Evolutionary conservation across 1,284 basidiomycete genomes (phyloP), one percentile per base, ranked within the genome.

Genomic region (Cryptococcus maquisensis): DNA sequence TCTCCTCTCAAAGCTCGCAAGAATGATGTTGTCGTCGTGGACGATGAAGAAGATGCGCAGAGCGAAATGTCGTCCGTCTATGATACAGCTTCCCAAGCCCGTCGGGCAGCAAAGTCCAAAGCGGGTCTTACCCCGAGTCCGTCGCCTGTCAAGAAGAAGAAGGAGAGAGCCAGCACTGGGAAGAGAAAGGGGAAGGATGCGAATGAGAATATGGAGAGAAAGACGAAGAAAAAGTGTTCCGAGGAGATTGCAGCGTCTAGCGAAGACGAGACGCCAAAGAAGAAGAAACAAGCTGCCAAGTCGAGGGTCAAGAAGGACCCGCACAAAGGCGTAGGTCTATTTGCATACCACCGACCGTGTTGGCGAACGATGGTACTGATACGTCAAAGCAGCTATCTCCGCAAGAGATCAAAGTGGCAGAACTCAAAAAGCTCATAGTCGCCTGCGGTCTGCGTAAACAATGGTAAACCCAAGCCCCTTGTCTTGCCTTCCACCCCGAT

Each of bases 401-500:
- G 0, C 71, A 72, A 23, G 72, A 75, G 50, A 66, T 64, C 12
- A 63, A 60, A 24, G 58, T 74, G 3, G 68, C 65, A 9, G 68
- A 74, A 41, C 54, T 75, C 39, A 76, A 75, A 56, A 56, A 62
- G 23, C 78, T 89, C 21, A 83, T 93, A 1, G 74, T 82, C 8
- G 87, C 87, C 0, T 92, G 90, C 62, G 90, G 90, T 4, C 80
- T 88, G 5, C 83, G 88, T 52, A 91, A 88, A 74, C 79, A 83
- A 26, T 93, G 90, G 90, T 82, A 80, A 10, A 74, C 20, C 28
- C 28, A 15, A 16, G 7, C 48, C 21, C 35, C 38, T 45, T 40
- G 24, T n/a, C 18, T 12, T 18, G 1, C 15, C 15, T 42, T 32
- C 28, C 28, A 10, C 28, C 28, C 26, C 28, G 10, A 32, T 32